Evolutionary conservation across 768 basidiomycete species (phyloP), one percentile per base, ranked within the genome.

Genomic region (Tubosaeta sp.): DNA sequence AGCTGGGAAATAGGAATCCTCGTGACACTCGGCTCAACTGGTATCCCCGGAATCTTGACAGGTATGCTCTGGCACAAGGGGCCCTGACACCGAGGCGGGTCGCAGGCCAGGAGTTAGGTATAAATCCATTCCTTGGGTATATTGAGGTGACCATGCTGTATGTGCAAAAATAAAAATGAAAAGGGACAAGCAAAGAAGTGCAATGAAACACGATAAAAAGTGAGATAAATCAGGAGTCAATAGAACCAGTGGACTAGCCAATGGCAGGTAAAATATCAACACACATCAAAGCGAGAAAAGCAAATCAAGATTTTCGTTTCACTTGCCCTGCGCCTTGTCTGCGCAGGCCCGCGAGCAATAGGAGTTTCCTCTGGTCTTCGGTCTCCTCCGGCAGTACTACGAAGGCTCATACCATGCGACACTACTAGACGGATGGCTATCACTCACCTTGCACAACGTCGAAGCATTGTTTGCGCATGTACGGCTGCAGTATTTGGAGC

Each of bases 401-500:
- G 27, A 52, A 48, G 9, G 19, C 14, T 13, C 13, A 41, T n/a
- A 4, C 8, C 32, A 3, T 14, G 12, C 35, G 13, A 34, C 35
- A 14, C 12, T 33, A 19, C 31, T 16, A 0, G 14, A 11, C 46
- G 17, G 5, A 31, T 14, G 25, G 43, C 12, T 12, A 6, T 16
- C 4, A 26, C 57, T 25, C 19, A 60, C 66, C 26, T 70, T 65
- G 51, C 68, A 70, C 44, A 48, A 55, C 34, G 39, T 46, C 12
- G 58, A 60, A 17, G 82, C 81, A 35, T 68, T 58, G 8, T 74
- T 67, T 16, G 80, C 82, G 62, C 84, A 85, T 43, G 72, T 76
- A 68, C 80, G 83, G 55, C 83, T 79, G 58, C 85, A 85, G 56
- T 75, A 85, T 25, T 77, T 76, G 57, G 79, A 79, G 48, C 74